These are phyloP conservation scores for Hygrophorus pudorinus DNA, from an alignment of 768 basidiomycete genomes.

Conservation along the genomic window DNA sequence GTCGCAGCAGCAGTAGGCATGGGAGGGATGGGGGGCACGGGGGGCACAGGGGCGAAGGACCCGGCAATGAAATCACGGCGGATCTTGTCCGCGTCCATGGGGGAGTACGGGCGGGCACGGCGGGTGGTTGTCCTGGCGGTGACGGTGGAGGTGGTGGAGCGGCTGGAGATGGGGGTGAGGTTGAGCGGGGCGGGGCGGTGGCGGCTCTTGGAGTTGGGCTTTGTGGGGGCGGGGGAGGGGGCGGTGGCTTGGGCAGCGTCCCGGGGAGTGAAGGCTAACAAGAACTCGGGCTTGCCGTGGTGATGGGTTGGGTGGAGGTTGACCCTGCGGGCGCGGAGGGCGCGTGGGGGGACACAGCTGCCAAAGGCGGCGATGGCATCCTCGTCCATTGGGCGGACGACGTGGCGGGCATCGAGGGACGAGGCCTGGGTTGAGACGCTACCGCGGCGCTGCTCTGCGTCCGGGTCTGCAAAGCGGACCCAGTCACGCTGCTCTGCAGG, in stretches of 20 bases:
- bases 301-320: slow-evolving; percentile 19
- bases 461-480: slow-evolving; percentile 28
- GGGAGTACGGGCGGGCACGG: slow-evolving; percentile 1
- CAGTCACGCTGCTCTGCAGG: slow-evolving; percentile 22
- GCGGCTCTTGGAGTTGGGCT: slow-evolving; percentile 10
- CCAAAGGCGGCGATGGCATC: slow-evolving; percentile 28
- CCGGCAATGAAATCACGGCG: slow-evolving; percentile 22
- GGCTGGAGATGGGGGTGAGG: slow-evolving; percentile 12
- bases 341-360: slow-evolving; percentile 10
- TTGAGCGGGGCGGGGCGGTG: slow-evolving; percentile 34
- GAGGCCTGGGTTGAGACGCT: slow-evolving; percentile 45
- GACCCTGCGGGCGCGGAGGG: slow-evolving; percentile 20
- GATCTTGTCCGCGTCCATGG: slow-evolving; percentile 9
- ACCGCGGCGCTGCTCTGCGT: slow-evolving; percentile 27
- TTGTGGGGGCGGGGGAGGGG: slow-evolving; percentile 6
- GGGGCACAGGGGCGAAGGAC: slow-evolving; percentile 20
- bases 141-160: no score
- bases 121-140: no score
- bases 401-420: slow-evolving; percentile 39
- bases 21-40: slow-evolving; percentile 5
- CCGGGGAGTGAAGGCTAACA: slow-evolving; percentile 7
- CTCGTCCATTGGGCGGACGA: slow-evolving; percentile 30
- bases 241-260: neutral
- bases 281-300: slow-evolving; percentile 10
- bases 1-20: slow-evolving; percentile 8